Percentiles rank a stretch among this genome's conserved stretches.
phyloP scores from a whole-genome alignment of 2,329 filamentous ascomycete genomes.

The Aspergillus amoenus region DNA sequence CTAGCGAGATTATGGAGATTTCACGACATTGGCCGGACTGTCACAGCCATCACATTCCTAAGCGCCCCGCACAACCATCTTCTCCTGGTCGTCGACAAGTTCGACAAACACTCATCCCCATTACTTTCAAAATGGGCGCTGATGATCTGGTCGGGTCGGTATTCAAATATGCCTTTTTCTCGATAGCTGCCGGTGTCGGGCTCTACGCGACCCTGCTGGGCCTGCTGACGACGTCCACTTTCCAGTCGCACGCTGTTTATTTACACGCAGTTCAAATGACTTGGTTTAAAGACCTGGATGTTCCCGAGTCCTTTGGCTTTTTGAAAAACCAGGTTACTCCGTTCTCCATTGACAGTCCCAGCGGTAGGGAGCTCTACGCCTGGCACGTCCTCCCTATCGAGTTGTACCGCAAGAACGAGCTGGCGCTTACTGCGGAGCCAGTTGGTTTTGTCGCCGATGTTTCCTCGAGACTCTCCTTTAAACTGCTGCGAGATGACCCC shows the following conservation, averaged over 20 bases:
- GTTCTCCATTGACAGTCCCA: conserved; percentile 46
- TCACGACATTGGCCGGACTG: no score
- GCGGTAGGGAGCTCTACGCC: conserved; percentile 45
- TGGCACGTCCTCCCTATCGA: conserved; percentile 54
- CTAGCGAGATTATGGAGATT: no score
- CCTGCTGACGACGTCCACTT: conserved; percentile 44
- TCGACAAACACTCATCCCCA: not conserved
- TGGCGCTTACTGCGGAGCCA: conserved; percentile 41
- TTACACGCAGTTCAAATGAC: conserved; percentile 55
- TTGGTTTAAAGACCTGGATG: conserved; percentile 53
- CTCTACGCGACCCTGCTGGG: conserved; percentile 48
- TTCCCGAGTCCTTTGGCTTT: conserved; percentile 51
- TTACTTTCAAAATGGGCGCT: not conserved
- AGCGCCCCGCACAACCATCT: no score
- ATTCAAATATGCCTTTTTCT: conserved; percentile 5
- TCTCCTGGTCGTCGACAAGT: not conserved
- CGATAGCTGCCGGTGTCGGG: conserved; percentile 20
- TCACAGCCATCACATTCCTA: no score
- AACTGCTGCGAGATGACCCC: conserved; percentile 47
- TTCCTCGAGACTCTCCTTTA: conserved; percentile 39
- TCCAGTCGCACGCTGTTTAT: conserved; percentile 60
- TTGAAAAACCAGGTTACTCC: conserved; percentile 51
- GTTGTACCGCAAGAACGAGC: conserved; percentile 46
- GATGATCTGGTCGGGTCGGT: not conserved
- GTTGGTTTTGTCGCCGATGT: conserved; percentile 35